Conservation (phyloP, 805 yeast genomes). For the Yamadazyma paraphyllophila region DNA sequence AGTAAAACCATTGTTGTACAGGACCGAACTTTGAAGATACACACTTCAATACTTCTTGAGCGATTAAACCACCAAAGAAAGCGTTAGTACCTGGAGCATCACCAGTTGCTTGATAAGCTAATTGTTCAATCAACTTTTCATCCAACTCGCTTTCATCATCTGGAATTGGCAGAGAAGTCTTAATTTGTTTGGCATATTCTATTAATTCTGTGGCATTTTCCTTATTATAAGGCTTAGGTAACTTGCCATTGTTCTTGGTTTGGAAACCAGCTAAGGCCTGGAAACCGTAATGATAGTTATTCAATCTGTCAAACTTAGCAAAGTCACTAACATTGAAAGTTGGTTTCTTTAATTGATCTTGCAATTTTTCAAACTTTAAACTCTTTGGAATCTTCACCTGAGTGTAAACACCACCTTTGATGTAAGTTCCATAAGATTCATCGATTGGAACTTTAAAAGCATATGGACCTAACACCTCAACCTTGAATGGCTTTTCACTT, state of each 20-base stretch:
- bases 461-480: slow-evolving; percentile 91
- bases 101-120: slow-evolving; percentile 85
- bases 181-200: slow-evolving; percentile 56
- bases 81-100: slow-evolving; percentile 89
- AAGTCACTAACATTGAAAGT: slow-evolving; percentile 81
- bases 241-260: slow-evolving; percentile 54
- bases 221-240: slow-evolving; percentile 75
- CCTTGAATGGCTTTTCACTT: slow-evolving; percentile 62
- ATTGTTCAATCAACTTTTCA: slow-evolving; percentile 62
- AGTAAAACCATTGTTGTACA: slow-evolving; percentile 85
- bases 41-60: slow-evolving; percentile 95
- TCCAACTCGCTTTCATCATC: slow-evolving; percentile 56
- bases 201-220: slow-evolving; percentile 72
- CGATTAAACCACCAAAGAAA: slow-evolving; percentile 88
- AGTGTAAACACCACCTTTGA: slow-evolving; percentile 84
- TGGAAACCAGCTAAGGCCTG: slow-evolving; percentile 81
- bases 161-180: slow-evolving; percentile 53
- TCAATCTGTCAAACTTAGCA: slow-evolving; percentile 91
- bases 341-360: slow-evolving; percentile 68
- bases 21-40: slow-evolving; percentile 96
- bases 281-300: slow-evolving; percentile 87
- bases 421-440: slow-evolving; percentile 57
- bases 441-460: slow-evolving; percentile 73
- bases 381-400: slow-evolving; percentile 84
- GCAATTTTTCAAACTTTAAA: slow-evolving; percentile 60